Evolutionary conservation across 2,329 filamentous ascomycete species (phyloP).

Genomic region (Aureobasidium sp.): DNA sequence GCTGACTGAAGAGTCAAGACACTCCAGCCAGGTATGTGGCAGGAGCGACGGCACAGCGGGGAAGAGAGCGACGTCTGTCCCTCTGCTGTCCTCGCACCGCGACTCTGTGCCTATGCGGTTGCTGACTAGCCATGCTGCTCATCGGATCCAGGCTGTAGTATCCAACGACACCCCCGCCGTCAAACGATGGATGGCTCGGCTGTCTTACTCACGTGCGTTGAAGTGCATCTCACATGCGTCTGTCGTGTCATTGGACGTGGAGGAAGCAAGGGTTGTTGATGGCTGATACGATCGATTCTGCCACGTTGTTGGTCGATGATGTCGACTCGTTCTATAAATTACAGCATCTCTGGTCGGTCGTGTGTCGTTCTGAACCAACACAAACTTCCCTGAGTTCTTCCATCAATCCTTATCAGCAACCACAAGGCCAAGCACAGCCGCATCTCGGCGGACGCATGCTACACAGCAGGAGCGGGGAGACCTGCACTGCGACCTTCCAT

Average conservation of each 20-base stretch:
- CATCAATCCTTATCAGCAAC: neutral
- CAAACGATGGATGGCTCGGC: neutral
- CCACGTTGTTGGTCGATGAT: neutral
- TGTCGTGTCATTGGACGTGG: neutral
- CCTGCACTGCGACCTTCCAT: neutral
- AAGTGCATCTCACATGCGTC: conserved; percentile 1
- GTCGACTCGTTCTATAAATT: neutral
- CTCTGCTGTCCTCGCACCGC: neutral
- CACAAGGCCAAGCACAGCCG: neutral
- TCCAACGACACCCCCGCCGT: neutral
- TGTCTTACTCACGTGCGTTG: conserved; percentile 6
- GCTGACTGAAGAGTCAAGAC: neutral
- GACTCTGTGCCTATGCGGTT: neutral
- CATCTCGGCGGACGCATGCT: neutral
- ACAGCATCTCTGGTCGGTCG: neutral
- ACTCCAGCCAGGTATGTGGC: neutral
- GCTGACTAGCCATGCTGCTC: neutral
- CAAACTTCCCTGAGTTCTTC: neutral
- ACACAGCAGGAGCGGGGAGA: neutral
- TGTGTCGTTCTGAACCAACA: neutral
- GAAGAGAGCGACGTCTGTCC: neutral
- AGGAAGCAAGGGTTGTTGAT: neutral
- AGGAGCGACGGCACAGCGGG: neutral
- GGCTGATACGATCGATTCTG: neutral
- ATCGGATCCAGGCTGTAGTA: neutral